Evolutionary conservation across 1,284 basidiomycete genomes (phyloP).

Genomic region (Ceratobasidium sp.): DNA sequence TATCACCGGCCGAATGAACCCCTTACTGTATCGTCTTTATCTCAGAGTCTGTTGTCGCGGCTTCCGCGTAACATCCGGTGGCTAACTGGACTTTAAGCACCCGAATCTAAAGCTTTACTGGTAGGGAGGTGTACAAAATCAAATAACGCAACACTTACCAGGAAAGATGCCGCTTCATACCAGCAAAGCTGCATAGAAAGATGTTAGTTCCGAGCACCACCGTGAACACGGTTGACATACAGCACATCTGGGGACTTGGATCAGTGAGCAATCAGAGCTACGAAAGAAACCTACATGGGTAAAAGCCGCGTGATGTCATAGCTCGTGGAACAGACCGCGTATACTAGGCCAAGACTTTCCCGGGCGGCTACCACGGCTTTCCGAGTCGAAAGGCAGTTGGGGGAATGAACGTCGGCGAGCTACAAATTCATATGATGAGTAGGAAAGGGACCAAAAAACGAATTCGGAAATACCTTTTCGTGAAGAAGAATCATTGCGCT

Average conservation of each 20-base stretch:
- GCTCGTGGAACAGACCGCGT: conserved; percentile 27
- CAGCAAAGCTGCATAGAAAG: conserved; percentile 9
- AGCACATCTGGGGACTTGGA: background rate
- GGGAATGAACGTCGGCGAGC: conserved; percentile 4
- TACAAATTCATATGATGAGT: background rate
- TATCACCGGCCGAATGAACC: background rate
- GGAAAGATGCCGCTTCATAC: conserved; percentile 11
- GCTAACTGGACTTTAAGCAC: background rate
- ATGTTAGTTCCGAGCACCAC: background rate
- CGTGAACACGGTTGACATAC: background rate
- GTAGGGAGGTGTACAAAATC: background rate
- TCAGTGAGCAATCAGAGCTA: background rate
- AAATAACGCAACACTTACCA: background rate
- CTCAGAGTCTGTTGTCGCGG: conserved; percentile 5
- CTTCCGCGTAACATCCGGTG: conserved; percentile 5
- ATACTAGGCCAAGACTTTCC: conserved; percentile 13
- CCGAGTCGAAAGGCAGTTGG: conserved; percentile 13
- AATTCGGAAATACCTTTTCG: conserved; percentile 1
- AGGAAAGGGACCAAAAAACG: background rate
- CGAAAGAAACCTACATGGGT: conserved; percentile 3
- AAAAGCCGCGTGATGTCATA: conserved; percentile 31
- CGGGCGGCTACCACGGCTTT: conserved; percentile 16
- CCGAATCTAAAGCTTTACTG: background rate
- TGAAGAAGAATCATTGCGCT: conserved; percentile 13
- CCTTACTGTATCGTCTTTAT: conserved; percentile 8